Percentiles rank a stretch among this genome's conserved stretches.
Conservation (phyloP, 805 yeast species). For the Naumovozyma castellii region DNA sequence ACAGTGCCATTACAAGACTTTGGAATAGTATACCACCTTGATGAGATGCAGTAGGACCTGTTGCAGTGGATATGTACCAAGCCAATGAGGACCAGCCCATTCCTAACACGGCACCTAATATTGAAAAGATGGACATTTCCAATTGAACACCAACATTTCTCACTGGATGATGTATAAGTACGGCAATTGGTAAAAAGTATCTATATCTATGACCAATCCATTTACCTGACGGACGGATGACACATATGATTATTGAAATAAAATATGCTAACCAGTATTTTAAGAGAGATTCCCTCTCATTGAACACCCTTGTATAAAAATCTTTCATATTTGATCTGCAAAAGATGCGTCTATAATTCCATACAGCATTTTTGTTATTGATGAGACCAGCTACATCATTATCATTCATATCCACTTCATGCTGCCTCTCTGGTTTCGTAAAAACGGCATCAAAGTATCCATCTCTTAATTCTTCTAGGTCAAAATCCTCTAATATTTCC, state of each 20-base stretch:
- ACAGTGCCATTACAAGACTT: slow-evolving; percentile 33
- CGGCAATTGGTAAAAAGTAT: slow-evolving; percentile 36
- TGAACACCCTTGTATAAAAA: no score
- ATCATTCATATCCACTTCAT: slow-evolving; percentile 2
- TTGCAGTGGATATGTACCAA: slow-evolving; percentile 34
- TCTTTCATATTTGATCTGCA: no score
- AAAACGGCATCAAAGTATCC: slow-evolving; percentile 42
- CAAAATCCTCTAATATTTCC: slow-evolving; percentile 30
- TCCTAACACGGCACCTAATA: slow-evolving; percentile 34
- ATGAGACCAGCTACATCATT: neutral
- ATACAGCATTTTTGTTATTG: no score
- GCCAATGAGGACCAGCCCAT: slow-evolving; percentile 39
- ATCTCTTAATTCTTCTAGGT: slow-evolving; percentile 38
- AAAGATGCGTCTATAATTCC: no score
- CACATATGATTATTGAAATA: slow-evolving; percentile 32
- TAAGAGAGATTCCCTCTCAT: slow-evolving; percentile 1
- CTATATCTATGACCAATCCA: slow-evolving; percentile 37
- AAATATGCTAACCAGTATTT: slow-evolving; percentile 35
- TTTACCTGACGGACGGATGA: slow-evolving; percentile 29
- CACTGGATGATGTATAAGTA: slow-evolving; percentile 39
- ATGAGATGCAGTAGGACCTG: slow-evolving; percentile 33
- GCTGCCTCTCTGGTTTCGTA: slow-evolving; percentile 19
- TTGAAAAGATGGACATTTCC: slow-evolving; percentile 35
- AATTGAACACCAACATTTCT: slow-evolving; percentile 39
- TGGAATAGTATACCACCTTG: slow-evolving; percentile 40